Conservation (phyloP, 2,329 filamentous ascomycete genomes). For the Pseudogymnoascus sp. region DNA sequence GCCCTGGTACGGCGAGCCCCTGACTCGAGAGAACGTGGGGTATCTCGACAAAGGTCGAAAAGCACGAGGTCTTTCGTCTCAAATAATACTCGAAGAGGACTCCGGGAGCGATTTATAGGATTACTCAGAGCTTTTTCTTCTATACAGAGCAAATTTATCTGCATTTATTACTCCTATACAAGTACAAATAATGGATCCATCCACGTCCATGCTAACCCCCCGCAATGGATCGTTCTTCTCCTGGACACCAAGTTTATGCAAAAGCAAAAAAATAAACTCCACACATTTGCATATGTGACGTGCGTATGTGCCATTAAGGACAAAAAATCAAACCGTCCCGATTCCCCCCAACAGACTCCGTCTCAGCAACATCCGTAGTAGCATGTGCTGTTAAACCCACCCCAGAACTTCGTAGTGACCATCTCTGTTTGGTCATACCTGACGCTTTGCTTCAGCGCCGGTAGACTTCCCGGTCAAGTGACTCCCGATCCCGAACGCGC, state of each 20-base stretch:
- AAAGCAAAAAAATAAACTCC: not conserved
- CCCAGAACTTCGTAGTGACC: not conserved
- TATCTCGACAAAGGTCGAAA: not conserved
- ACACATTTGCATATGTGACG: not conserved
- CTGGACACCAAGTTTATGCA: slow-evolving; percentile 1
- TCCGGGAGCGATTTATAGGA: not conserved
- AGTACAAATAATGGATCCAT: slow-evolving; percentile 4
- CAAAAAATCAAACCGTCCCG: not conserved
- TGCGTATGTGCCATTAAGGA: not conserved
- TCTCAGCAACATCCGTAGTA: not conserved
- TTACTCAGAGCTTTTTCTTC: not conserved
- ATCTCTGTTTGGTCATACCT: not conserved
- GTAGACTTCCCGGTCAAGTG: slow-evolving; percentile 18
- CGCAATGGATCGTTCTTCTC: not conserved
- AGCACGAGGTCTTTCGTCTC: not conserved
- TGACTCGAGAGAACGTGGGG: not conserved
- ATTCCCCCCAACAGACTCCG: not conserved
- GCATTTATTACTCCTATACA: slow-evolving; percentile 4
- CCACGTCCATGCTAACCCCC: not conserved
- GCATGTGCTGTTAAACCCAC: not conserved
- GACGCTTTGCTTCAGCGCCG: not conserved
- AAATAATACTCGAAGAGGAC: not conserved
- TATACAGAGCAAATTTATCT: not conserved
- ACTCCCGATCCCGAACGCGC: slow-evolving; percentile 33
- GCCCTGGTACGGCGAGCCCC: not conserved